Base-by-base conservation (phyloP, 371 early-diverging fungal genomes). In the Mucor indicus region DNA sequence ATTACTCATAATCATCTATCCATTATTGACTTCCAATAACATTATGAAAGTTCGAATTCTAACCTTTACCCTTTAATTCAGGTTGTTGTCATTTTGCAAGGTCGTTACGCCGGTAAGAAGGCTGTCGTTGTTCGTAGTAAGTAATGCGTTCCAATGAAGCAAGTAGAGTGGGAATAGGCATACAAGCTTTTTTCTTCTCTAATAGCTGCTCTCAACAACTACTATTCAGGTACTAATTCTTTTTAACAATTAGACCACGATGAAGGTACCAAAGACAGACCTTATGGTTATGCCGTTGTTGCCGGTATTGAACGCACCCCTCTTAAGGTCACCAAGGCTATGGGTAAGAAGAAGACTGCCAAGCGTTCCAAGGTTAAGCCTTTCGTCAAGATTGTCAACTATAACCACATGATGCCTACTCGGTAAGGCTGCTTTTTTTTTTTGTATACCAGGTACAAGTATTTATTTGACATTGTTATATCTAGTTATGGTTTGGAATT, bases 321-420 rank as follows among this genome's bases (percentile, higher is more conserved):
- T 38, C 81, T 90, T 57, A 95, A 92, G 86, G 88, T 98, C 66
- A 93, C 92, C 79, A 85, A 85, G 78, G 64, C 80, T 63, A 95
- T 96, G 96, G 84, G 86, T 66, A 82, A 84, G 77, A 93, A 92
- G 88, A 84, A 84, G 77, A 85, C 94, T 47, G 92, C 93, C 64
- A 92, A 90, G 80, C 89, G 98, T 58, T 90, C 91, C 68, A 83
- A 80, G 75, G 90, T 98, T 72, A 96, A 96, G 95, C 87, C 96
- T 64, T 96, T 96, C 85, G 75, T 96, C 77, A 95, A 96, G 88
- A 83, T 83, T 50, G 25, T 58, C 33, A 58, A 58, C 49, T 95
- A 92, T 87, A 90, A 91, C 81, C 97, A 98, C 86, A 72, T 98
- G 63, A 96, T 98, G 94, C 98, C 98, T 71, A 98, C 97, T 58